These are phyloP conservation scores for Wallacemonas rigidus DNA, from an alignment of 208 protist genomes.

Conservation along the genomic window DNA sequence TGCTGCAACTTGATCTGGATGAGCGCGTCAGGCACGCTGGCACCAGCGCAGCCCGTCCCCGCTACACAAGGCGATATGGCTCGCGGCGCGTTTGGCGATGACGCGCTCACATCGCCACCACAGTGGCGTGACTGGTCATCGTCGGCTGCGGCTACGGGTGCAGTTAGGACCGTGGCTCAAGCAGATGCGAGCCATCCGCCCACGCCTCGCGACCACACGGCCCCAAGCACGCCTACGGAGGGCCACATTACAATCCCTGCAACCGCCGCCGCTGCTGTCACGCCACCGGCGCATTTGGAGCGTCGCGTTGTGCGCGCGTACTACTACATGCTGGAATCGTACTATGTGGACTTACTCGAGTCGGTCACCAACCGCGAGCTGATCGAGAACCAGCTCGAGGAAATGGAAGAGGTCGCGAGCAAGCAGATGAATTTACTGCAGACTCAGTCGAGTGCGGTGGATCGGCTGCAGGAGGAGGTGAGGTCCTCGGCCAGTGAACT, in stretches of 20 bases:
- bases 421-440: constrained; percentile 37
- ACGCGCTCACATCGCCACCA: not conserved
- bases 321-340: constrained; percentile 53
- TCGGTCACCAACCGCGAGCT: constrained; percentile 47
- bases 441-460: constrained; percentile 28
- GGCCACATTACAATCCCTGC: not conserved
- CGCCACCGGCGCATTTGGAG: not conserved
- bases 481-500: constrained; percentile 18
- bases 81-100: constrained; percentile 1
- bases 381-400: constrained; percentile 35
- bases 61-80: not conserved
- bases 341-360: constrained; percentile 67
- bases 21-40: constrained; percentile 4
- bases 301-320: constrained; percentile 28
- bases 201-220: not conserved
- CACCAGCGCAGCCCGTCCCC: not conserved
- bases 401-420: constrained; percentile 34
- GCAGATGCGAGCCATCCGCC: not conserved
- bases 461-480: constrained; percentile 22
- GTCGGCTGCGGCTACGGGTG: not conserved
- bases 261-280: not conserved
- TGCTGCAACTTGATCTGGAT: constrained; percentile 29
- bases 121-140: not conserved
- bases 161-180: constrained; percentile 6
- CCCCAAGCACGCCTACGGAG: constrained; percentile 9